Base-by-base conservation (phyloP, 768 basidiomycete species). In the Russula virescens region DNA sequence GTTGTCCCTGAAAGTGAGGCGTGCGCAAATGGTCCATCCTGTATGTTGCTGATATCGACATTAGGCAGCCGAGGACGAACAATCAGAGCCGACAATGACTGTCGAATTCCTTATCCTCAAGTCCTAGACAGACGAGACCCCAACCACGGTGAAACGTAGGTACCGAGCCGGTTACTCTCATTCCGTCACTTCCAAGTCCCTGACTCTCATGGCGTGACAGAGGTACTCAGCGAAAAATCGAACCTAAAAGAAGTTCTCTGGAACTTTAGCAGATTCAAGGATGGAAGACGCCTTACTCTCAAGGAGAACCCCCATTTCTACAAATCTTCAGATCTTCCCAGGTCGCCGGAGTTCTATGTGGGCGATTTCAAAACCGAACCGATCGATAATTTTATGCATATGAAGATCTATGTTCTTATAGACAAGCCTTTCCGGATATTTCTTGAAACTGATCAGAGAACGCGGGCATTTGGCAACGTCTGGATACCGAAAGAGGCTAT, bases 301-400 rank as follows among this genome's bases (percentile, higher is more conserved):
- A 26, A 52, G 45, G 43, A 63, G 19, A 63, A 63, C 11, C 55
- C 62, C 28, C 62, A 58, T 25, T 63, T 63, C 38, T 63, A 63
- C 13, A 48, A 48, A 19, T 7, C 14, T 18, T 14, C 51, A 5
- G 51, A 52, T 52, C 13, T 45, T 11, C 55, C 54, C 6, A 11
- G 1, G 26, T 25, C 11, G 11, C 35, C 7, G 40, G 9, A 26
- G 18, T 16, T 5, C 25, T 54, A 54, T 19, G 16, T 23, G 40
- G 53, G 10, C n/a, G 19, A 40, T 1, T 61, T 61, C 8, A 34
- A 23, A 38, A 13, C 7, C 19, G 35, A 38, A 14, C 60, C 60
- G 11, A 28, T 55, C n/a, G 18, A 31, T 2, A 8, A 61, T 40
- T 43, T 61, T 8, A n/a, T 14, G 55, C 18, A 45, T n/a, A 0